Evolutionary conservation across 2,329 filamentous ascomycete genomes (phyloP), one percentile per base, ranked within the genome.

Genomic region (Aspergillus pseudoterreus): DNA sequence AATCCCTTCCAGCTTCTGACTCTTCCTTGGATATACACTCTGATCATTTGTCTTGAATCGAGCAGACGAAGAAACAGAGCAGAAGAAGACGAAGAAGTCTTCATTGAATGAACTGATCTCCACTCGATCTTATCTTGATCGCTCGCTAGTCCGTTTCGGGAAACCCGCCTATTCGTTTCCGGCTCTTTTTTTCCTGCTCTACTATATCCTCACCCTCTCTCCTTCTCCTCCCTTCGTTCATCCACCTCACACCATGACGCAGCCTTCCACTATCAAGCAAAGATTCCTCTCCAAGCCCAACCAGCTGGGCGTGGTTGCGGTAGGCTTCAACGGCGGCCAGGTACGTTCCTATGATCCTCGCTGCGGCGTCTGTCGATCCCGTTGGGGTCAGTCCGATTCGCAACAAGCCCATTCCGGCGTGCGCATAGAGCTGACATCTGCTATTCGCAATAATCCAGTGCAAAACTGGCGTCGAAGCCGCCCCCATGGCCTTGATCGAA

Each of bases 321-420:
- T 97, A 35, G 92, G 92, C 57, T 99, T 97, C 78, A 95, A 91
- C 49, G 92, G 92, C 60, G 94, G 94, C 51, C 94, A 96, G 84
- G 91, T 94, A 84, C 63, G 79, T 64, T 39, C 32, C 27, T n/a
- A 35, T 43, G 42, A 50, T 53, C 42, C 39, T 8, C 30, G 30
- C 15, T 35, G 54, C 50, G 30, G 15, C 22, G 30, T 45, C 35
- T 36, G 52, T 53, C 52, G 54, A 55, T 57, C 54, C 38, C 30
- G 35, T 33, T 49, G 44, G 45, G 15, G 33, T 32, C 44, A 46
- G 14, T 47, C 10, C 44, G 35, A 9, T 50, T 39, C n/a, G 48
- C 14, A 38, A 38, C 4, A 2, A n/a, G 14, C 35, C 15, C 4
- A 38, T n/a, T n/a, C 35, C 5, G 27, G 27, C 6, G 27, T 30